Evolutionary conservation across 805 yeast species (phyloP).

Genomic region (Pichia cephalocereana): DNA sequence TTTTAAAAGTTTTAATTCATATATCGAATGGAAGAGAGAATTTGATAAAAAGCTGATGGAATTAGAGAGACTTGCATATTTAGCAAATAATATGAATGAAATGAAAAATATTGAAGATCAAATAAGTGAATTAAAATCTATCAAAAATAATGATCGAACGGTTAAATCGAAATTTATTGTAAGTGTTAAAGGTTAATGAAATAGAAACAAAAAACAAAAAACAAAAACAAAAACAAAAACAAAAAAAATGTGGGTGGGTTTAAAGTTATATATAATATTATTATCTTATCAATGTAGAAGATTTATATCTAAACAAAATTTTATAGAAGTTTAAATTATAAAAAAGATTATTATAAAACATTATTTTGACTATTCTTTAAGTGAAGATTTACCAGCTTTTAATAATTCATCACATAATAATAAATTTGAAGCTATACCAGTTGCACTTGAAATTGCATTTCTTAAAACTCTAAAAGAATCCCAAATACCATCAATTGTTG

Average conservation of each 20-base stretch:
- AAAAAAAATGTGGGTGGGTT: neutral
- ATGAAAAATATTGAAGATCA: conserved; percentile 12
- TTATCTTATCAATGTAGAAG: too few species aligned
- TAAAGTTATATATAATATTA: neutral
- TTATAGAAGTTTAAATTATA: too few species aligned
- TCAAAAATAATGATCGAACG: conserved; percentile 6
- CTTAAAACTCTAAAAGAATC: conserved; percentile 91
- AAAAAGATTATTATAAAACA: too few species aligned
- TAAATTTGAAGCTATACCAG: conserved; percentile 88
- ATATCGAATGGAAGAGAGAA: conserved; percentile 16
- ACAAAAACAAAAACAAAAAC: neutral
- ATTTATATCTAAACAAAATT: too few species aligned
- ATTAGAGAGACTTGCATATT: conserved; percentile 14
- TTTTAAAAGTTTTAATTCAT: conserved; percentile 19
- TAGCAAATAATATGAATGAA: conserved; percentile 11
- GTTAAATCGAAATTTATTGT: conserved; percentile 3
- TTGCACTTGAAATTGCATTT: conserved; percentile 85
- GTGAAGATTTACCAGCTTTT: conserved; percentile 92
- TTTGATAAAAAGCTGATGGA: conserved; percentile 8
- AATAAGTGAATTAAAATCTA: conserved; percentile 10
- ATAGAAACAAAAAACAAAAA: neutral
- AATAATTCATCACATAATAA: conserved; percentile 91
- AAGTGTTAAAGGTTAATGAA: conserved; percentile 5
- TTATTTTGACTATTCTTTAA: conserved; percentile 39
- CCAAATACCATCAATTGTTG: conserved; percentile 91